Evolutionary conservation across 768 basidiomycete species (phyloP), one percentile per base, ranked within the genome.

Genomic region (Panaeolus papilionaceus): DNA sequence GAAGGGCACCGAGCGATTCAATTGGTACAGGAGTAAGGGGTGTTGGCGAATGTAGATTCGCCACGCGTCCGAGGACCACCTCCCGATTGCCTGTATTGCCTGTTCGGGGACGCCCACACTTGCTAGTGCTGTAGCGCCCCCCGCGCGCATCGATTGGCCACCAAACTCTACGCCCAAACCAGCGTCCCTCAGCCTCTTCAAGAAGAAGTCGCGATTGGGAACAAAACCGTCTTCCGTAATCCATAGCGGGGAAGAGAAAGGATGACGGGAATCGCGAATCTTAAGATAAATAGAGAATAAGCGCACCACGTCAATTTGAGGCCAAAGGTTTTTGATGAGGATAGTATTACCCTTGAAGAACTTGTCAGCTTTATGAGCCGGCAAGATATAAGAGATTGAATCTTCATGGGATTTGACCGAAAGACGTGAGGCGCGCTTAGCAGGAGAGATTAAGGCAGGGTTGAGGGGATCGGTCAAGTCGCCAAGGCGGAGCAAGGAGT

Each of bases 401-500:
- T 47, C n/a, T 1, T 37, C 4, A 5, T 1, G 2, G 1, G 49
- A 1, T 6, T 3, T 4, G 1, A 66, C 9, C 0, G 66, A 66
- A 0, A 42, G 54, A 2, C 61, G 39, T 10, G 9, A 14, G 0
- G 49, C 68, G n/a, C 67, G 28, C n/a, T 75, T 75, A 3, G 64
- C 6, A 9, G 10, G 39, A 1, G 68, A 7, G 0, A 18, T 14
- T 0, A 76, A 16, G 1, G 12, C 11, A 0, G 11, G 5, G 33
- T 72, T 64, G 40, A 80, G 75, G 0, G 81, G 78, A 37, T 64
- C 74, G 3, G 69, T 68, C 8, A 81, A 62, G 63, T 83, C 80
- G 6, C 79, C 66, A 6, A 66, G 61, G 26, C 66, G 38, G 23
- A 66, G n/a, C 20, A 66, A 12, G 12, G 58, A 37, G 23, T 62